These are phyloP conservation scores for Dillenia turbinata DNA, from an alignment of 164 flowering plant species.

Conservation along the genomic window DNA sequence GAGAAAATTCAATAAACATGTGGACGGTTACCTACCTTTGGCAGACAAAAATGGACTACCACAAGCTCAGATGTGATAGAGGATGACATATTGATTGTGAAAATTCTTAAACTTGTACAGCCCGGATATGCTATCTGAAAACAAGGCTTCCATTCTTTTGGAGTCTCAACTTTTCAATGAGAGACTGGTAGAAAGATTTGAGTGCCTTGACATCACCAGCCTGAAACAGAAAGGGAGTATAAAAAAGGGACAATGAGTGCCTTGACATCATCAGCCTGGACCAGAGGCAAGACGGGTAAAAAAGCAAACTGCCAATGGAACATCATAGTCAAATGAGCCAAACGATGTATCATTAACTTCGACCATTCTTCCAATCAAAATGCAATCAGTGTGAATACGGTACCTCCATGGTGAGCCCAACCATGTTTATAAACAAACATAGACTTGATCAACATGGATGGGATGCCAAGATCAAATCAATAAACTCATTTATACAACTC, in stretches of 20 bases:
- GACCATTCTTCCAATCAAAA: too few species aligned
- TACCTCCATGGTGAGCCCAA: too few species aligned
- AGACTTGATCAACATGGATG: too few species aligned
- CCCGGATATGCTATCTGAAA: slow-evolving; percentile 66
- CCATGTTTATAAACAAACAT: too few species aligned
- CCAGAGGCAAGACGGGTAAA: slow-evolving; percentile 3
- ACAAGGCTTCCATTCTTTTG: slow-evolving; percentile 87
- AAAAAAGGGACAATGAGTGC: slow-evolving; percentile 32
- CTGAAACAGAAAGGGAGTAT: slow-evolving; percentile 31
- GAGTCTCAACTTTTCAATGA: slow-evolving; percentile 67
- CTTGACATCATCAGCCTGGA: slow-evolving; percentile 75
- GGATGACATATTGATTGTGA: not conserved
- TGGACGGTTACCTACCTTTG: slow-evolving; percentile 11
- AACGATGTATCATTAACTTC: too few species aligned
- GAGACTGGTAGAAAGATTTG: slow-evolving; percentile 74
- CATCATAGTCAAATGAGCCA: slow-evolving; percentile 1
- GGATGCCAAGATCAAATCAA: too few species aligned
- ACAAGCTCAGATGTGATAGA: slow-evolving; percentile 1
- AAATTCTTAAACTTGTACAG: not conserved
- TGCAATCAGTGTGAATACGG: too few species aligned
- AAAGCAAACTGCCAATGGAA: slow-evolving; percentile 13
- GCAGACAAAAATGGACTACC: slow-evolving; percentile 10
- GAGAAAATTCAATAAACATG: not conserved
- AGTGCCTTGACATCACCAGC: slow-evolving; percentile 68
- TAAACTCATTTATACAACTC: too few species aligned